Evolutionary conservation across 768 basidiomycete genomes (phyloP).

Genomic region (Suillus cothurnatus): DNA sequence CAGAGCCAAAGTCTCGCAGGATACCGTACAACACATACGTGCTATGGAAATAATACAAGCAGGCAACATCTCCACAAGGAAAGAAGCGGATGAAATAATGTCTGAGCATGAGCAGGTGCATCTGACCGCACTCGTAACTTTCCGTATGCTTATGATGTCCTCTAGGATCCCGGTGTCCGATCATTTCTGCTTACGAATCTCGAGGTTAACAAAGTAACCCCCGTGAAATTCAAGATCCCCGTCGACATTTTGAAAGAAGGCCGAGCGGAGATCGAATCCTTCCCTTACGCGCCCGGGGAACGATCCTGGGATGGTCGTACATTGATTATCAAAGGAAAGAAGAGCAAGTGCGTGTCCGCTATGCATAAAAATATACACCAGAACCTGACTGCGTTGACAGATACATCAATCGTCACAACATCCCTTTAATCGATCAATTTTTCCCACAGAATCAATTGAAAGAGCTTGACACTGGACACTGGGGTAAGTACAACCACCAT

Average conservation of each 20-base stretch:
- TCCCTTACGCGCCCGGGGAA: constrained; percentile 69
- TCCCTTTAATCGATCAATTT: constrained; percentile 59
- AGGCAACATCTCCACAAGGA: constrained; percentile 56
- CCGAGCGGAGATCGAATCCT: constrained; percentile 72
- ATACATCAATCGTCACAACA: constrained; percentile 76
- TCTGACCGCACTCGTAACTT: constrained; percentile 2
- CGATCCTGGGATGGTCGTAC: constrained; percentile 58
- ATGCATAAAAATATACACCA: background rate
- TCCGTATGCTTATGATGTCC: constrained; percentile 11
- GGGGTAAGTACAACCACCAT: constrained; percentile 58
- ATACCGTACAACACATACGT: constrained; percentile 66
- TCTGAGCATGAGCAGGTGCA: constrained; percentile 62
- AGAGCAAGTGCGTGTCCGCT: constrained; percentile 58
- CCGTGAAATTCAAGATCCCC: constrained; percentile 73
- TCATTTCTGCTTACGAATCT: constrained; percentile 90
- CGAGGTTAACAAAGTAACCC: constrained; percentile 32
- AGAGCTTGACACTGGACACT: constrained; percentile 78
- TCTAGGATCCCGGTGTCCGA: constrained; percentile 71
- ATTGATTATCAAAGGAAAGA: constrained; percentile 77
- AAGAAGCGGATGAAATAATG: constrained; percentile 71
- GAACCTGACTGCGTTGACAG: constrained; percentile 36
- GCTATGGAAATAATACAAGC: constrained; percentile 77
- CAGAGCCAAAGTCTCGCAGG: constrained; percentile 53
- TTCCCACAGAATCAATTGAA: constrained; percentile 73
- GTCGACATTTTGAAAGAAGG: constrained; percentile 62